Evolutionary conservation across 495 filamentous ascomycete genomes (phyloP), one percentile per base, ranked within the genome.

Genomic region (Pyrenula massariospora): DNA sequence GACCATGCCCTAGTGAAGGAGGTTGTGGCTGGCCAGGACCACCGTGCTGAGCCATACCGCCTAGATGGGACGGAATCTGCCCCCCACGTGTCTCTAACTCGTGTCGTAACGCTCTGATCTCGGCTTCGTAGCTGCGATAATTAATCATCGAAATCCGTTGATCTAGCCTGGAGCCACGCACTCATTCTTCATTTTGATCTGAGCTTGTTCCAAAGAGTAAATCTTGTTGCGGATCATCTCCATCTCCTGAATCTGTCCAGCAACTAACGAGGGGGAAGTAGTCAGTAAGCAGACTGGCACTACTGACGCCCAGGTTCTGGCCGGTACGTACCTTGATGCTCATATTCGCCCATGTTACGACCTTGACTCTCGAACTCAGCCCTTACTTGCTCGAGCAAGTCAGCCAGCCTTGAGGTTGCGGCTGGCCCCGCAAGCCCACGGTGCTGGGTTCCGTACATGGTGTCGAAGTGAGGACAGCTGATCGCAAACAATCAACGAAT

Each of bases 121-220:
- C 92, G 31, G 93, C 88, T 61, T 98, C 93, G 67, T 97, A 97
- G 62, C 94, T 97, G 62, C n/a, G n/a, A n/a, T n/a, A n/a, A n/a
- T n/a, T 53, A 55, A 11, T 2, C 49, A 1, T 50, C 22, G 52
- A 25, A 51, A n/a, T 52, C n/a, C n/a, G 58, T 22, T 55, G 20
- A 24, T 52, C 48, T 19, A 23, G 48, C 2, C 23, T 19, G 50
- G 22, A 12, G 36, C 25, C 49, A 67, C 84, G 66, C 76, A 98
- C 93, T 95, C 95, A 67, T 81, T 75, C 75, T 96, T 97, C 67
- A 96, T 85, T 20, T 78, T 77, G 42, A 87, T 73, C 66, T 98
- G 93, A 21, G 84, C 78, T 63, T 93, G 88, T 70, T 98, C 92
- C 61, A 98, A 79, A 58, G 87, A 79, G 64, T 86, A 95, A 54